Evolutionary conservation across 2,329 filamentous ascomycete genomes (phyloP).

Genomic region (Trichoderma endophyticum): DNA sequence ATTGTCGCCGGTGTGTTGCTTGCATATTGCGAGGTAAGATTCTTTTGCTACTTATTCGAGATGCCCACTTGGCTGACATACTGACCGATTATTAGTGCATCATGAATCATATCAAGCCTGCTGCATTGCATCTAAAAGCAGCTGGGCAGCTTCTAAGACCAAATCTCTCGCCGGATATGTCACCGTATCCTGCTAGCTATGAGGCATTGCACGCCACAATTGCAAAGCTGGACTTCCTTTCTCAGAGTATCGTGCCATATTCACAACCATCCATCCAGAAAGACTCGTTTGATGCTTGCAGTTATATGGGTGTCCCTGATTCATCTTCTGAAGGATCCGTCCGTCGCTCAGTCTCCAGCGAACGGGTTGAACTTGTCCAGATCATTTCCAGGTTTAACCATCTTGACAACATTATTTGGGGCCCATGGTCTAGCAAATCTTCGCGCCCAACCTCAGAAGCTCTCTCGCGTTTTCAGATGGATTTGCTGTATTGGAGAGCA

Average conservation of each 20-base stretch:
- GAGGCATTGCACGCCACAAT: background rate
- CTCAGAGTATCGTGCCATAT: background rate
- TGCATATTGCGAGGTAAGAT: background rate
- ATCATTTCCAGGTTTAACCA: background rate
- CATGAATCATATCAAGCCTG: background rate
- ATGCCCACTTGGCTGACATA: background rate
- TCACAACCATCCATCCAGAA: background rate
- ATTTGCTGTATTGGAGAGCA: background rate
- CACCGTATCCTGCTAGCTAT: too few relatives aligned
- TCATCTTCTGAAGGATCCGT: background rate
- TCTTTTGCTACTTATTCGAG: background rate
- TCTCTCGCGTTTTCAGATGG: background rate
- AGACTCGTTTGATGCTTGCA: background rate
- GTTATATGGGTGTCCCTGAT: background rate
- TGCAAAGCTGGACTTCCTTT: background rate
- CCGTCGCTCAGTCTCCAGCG: background rate
- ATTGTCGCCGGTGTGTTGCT: background rate
- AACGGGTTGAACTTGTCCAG: background rate
- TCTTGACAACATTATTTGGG: background rate
- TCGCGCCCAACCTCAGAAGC: background rate
- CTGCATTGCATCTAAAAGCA: background rate
- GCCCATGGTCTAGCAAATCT: background rate
- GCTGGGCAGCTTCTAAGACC: background rate
- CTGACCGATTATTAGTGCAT: background rate
- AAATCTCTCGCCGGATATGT: rapidly evolving